phyloP scores from a whole-genome alignment of 768 basidiomycete genomes.

The Austroboletus eburneus region DNA sequence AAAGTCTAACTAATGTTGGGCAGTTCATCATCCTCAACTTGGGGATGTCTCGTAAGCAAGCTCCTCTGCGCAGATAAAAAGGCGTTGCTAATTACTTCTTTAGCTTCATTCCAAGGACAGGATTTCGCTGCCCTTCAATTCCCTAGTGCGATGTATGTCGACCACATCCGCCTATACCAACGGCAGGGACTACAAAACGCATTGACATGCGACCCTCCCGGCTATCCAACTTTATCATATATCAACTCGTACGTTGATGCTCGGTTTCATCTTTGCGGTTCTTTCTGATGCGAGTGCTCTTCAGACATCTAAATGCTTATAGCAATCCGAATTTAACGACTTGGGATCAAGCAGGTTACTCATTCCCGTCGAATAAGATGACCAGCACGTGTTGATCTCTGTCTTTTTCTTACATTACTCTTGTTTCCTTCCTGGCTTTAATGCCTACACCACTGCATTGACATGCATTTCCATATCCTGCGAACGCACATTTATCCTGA shows the following conservation, averaged over 20 bases:
- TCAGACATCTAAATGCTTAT: conserved; percentile 52
- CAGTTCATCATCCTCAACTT: conserved; percentile 85
- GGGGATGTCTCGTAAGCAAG: conserved; percentile 60
- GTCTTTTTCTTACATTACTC: conserved; percentile 12
- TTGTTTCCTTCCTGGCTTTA: conserved; percentile 4
- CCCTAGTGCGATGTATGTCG: conserved; percentile 78
- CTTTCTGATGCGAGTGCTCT: conserved; percentile 7
- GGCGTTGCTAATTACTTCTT: conserved; percentile 3
- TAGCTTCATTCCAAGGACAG: conserved; percentile 65
- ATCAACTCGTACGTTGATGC: conserved; percentile 51
- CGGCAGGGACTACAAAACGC: conserved; percentile 62
- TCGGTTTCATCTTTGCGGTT: conserved; percentile 1
- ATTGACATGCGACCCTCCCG: conserved; percentile 75
- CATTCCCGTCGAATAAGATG: conserved; percentile 64
- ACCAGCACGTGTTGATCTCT: conserved; percentile 18
- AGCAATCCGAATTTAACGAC: conserved; percentile 80
- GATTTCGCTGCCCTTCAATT: conserved; percentile 71
- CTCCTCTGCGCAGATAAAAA: background rate
- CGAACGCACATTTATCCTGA: conserved; percentile 23
- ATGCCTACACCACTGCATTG: conserved; percentile 15
- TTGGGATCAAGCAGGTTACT: conserved; percentile 74
- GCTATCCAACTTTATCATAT: conserved; percentile 76
- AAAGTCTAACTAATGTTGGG: conserved; percentile 8
- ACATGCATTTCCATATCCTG: conserved; percentile 25
- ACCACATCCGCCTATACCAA: conserved; percentile 90